Conservation (phyloP, 257 asterid genomes). For the Gynochthodes officinalis region DNA sequence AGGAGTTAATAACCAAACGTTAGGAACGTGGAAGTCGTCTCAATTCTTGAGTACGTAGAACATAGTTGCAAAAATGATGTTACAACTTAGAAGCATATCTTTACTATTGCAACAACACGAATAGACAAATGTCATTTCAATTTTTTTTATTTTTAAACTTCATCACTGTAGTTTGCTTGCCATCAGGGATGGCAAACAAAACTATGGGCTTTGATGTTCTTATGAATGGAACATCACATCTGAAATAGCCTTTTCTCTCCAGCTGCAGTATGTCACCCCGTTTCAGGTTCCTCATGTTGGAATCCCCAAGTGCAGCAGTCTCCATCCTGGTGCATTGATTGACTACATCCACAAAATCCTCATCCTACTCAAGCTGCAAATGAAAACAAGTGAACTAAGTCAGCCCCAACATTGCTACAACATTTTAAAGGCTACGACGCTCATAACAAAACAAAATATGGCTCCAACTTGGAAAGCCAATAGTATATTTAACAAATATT, state of each 20-base stretch:
- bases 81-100: background rate
- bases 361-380: slow-evolving; percentile 88
- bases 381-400: slow-evolving; percentile 10
- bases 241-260: slow-evolving; percentile 88
- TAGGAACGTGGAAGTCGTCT: too few species aligned
- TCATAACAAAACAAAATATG: background rate
- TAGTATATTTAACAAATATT: too few species aligned
- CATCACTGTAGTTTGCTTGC: slow-evolving; percentile 65
- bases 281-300: slow-evolving; percentile 81
- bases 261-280: slow-evolving; percentile 80
- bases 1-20: too few species aligned
- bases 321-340: slow-evolving; percentile 72
- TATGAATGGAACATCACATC: slow-evolving; percentile 74
- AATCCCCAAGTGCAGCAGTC: slow-evolving; percentile 73
- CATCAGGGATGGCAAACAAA: slow-evolving; percentile 86
- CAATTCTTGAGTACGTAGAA: background rate
- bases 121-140: background rate
- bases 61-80: background rate
- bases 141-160: slow-evolving; percentile 31
- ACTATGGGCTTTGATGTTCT: slow-evolving; percentile 67
- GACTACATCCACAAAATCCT: slow-evolving; percentile 66
- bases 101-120: background rate
- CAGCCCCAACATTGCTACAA: background rate
- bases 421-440: background rate
- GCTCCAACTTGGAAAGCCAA: background rate